Conservation (phyloP, 148 eudicot species). For the Oxyria digyna region DNA sequence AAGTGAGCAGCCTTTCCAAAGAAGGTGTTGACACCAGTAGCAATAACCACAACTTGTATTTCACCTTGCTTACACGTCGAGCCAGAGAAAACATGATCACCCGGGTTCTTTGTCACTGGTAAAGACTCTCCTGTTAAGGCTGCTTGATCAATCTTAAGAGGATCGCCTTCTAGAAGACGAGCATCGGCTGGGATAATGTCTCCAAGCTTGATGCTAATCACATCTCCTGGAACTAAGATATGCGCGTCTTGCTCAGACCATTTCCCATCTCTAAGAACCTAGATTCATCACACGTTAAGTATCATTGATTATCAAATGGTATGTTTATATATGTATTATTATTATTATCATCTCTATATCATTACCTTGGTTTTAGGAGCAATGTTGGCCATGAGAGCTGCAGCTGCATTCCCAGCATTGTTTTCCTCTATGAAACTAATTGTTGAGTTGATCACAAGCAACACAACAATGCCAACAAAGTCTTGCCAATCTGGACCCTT, state of each 20-base stretch:
- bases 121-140: constrained; percentile 77
- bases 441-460: constrained; percentile 62
- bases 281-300: background rate
- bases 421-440: constrained; percentile 67
- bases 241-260: constrained; percentile 65
- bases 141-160: constrained; percentile 68
- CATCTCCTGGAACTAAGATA: constrained; percentile 65
- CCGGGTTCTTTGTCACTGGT: constrained; percentile 49
- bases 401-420: constrained; percentile 69
- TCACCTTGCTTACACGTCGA: constrained; percentile 83
- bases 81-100: constrained; percentile 60
- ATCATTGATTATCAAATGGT: background rate
- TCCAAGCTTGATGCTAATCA: constrained; percentile 66
- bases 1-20: constrained; percentile 82
- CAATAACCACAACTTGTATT: constrained; percentile 60
- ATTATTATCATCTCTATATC: background rate
- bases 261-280: constrained; percentile 63
- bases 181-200: constrained; percentile 81
- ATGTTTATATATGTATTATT: no score
- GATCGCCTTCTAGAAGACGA: constrained; percentile 65
- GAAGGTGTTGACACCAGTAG: constrained; percentile 69
- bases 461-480: constrained; percentile 57
- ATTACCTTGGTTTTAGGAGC: constrained; percentile 59
- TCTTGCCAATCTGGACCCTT: constrained; percentile 72
- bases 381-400: constrained; percentile 66